Base-by-base conservation (phyloP, 1,284 basidiomycete species). In the Rhodotorula glutinis region DNA sequence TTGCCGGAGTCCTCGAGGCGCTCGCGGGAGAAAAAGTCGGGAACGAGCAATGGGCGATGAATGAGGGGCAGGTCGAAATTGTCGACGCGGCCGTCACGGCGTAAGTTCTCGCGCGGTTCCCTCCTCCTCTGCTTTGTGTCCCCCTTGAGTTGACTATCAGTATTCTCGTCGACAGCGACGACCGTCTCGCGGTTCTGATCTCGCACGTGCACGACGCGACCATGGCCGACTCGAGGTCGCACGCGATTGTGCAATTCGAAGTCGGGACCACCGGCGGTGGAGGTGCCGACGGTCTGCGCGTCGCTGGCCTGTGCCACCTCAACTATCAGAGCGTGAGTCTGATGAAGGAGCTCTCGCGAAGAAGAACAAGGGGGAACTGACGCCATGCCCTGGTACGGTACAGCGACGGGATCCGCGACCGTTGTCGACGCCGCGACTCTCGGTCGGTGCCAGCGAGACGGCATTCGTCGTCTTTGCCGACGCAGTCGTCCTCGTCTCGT, bases 381-480 rank as follows among this genome's bases (percentile, higher is more conserved):
- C 44, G 16, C 19, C n/a, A n/a, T n/a, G n/a, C n/a, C n/a, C n/a
- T n/a, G n/a, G n/a, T n/a, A n/a, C n/a, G n/a, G n/a, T n/a, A 16
- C 62, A 79, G 76, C 75, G 77, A n/a, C 70, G 75, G 27, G 80
- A 81, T 63, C 77, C 78, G 8, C 73, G 80, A 43, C 78, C 76
- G 43, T 75, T 80, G 1, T 80, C 80, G 40, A 67, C 72, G 0
- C 80, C 81, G 3, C 66, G 76, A 21, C 71, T 82, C 1, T 59
- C 74, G 30, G 71, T 81, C 43, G 53, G 63, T 2, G 30, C 62
- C 13, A 74, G 73, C 8, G 74, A 76, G 43, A 76, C 76, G 11
- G 79, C 78, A 9, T 81, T 81, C 62, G 75, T 81, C 46, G 73
- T 76, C 23, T 80, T 82, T 51, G 74, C 78, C 14, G 76, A 78